Base-by-base conservation (phyloP, 1,284 basidiomycete species). In the Tranzscheliella williamsii region DNA sequence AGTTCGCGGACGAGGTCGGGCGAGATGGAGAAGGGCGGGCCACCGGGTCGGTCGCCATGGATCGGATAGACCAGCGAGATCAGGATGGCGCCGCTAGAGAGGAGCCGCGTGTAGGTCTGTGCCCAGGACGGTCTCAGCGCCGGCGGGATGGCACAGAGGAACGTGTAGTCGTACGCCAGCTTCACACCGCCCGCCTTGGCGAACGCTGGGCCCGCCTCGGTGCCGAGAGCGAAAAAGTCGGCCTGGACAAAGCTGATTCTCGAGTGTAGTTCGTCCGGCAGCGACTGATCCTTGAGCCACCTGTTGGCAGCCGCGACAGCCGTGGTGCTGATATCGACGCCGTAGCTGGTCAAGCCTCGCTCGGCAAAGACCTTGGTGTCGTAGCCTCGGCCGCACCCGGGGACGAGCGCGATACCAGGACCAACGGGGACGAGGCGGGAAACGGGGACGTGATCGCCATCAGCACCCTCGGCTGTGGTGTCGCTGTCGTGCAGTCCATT, bases 131-230 rank as follows among this genome's bases (percentile, higher is more conserved):
- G 17, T 5, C 65, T 47, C 11, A 66, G 53, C 12, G 51, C 32
- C 11, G 68, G 68, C 3, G 62, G 68, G 16, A 71, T 49, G 13
- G 68, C 68, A 31, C 68, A 71, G 21, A 71, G 42, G 47, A 71
- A 71, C 4, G 68, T 71, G 38, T 71, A 71, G 36, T 71, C 68
- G 44, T 71, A 71, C 3, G 57, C 52, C 11, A 71, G 44, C 23
- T 38, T 12, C 24, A 51, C 9, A 29, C 22, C 6, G 42, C 45
- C 4, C 18, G 60, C 24, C 32, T 50, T 38, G 15, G 60, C 39
- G 1, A 63, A 43, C 15, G 44, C 50, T 1, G 42, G 5, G 24
- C 40, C 37, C 18, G 44, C 41, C 9, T 30, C 18, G 2, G 51
- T 64, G 21, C 55, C 61, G 11, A 64, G 51, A 5, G 40, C 37